A percentile compares a stretch with the other conserved stretches of the same genome.
These are phyloP conservation scores for Geopyxis carbonaria DNA, from an alignment of 495 filamentous ascomycete species.

Conservation along the genomic window DNA sequence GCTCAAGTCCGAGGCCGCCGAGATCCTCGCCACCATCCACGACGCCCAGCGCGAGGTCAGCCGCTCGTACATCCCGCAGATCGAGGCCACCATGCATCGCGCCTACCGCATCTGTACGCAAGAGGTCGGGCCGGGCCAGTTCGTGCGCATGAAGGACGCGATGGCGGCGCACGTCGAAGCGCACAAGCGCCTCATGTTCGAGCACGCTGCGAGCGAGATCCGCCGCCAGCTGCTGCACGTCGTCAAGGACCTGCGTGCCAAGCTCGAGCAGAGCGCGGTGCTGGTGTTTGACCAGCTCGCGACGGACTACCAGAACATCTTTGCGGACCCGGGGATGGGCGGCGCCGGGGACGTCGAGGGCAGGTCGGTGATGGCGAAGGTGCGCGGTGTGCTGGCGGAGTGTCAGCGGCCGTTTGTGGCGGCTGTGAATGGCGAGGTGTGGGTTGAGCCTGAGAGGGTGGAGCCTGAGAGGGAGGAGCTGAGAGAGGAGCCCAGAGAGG, in stretches of 20 bases:
- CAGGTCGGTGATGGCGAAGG: conserved; percentile 6
- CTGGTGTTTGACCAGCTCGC: conserved; percentile 30
- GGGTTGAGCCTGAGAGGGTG: too few species aligned
- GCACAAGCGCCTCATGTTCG: conserved; percentile 35
- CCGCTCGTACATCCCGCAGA: conserved; percentile 37
- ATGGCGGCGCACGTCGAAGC: conserved; percentile 37
- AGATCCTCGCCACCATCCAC: conserved; percentile 27
- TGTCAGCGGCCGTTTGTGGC: conserved; percentile 2
- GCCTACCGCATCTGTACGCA: conserved; percentile 33
- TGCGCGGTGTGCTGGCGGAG: neutral
- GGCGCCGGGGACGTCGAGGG: conserved; percentile 8
- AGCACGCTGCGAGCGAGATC: conserved; percentile 29
- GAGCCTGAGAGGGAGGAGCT: too few species aligned
- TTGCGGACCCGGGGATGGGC: conserved; percentile 8
- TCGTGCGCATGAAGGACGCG: conserved; percentile 36
- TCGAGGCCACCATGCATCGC: conserved; percentile 31
- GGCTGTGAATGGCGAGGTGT: too few species aligned
- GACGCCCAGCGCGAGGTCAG: conserved; percentile 38
- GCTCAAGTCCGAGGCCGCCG: conserved; percentile 25
- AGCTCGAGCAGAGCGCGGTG: conserved; percentile 28
- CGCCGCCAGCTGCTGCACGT: conserved; percentile 26
- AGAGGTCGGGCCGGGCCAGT: conserved; percentile 34
- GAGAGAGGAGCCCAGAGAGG: too few species aligned
- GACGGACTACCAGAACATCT: conserved; percentile 28
- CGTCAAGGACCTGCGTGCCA: conserved; percentile 24